Evolutionary conservation across 2,329 filamentous ascomycete genomes (phyloP), one percentile per base, ranked within the genome.

Genomic region (Beauveria brongniartii): DNA sequence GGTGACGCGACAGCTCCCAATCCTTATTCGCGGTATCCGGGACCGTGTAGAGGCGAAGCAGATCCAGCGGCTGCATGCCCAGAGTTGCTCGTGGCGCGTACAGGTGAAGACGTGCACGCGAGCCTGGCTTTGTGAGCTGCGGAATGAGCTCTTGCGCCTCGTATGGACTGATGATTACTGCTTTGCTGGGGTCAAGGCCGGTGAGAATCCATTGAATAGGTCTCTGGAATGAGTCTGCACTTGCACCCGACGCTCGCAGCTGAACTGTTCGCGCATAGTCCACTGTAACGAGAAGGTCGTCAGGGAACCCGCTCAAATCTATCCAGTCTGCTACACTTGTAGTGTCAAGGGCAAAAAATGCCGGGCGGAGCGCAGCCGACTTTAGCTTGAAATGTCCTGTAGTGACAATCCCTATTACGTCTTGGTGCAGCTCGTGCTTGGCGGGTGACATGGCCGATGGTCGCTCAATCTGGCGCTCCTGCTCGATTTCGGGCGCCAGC

Each of bases 401-500:
- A 5, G 26, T 7, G 3, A 30, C 41, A 20, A 60, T 54, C 5
- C 9, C 16, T 5, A 9, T 6, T 14, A 60, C 3, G 30, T 60
- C 40, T 10, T 2, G 14, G 56, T 85, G 77, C 0, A 86, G 14
- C 0, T 0, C 2, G 55, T 88, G 83, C 0, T 8, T 1, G 0
- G 64, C 67, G 0, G 85, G 75, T 0, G 65, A 46, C 1, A 74
- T 73, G 0, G 70, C 60, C 0, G 68, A 66, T 0, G 84, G 81
- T 1, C 73, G 74, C 64, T 89, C 74, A 1, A 83, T 65, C 51
- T 88, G 73, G 0, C 78, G 73, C 66, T 90, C 83, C 28, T 80
- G 72, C 64, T 90, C 83, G 1, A 82, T 78, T 63, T 91, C 87
- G 0, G 84, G 84, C 0, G 83, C 77, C 0, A 91, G 73, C 64